Percentiles rank a stretch among this genome's conserved stretches.
These are phyloP conservation scores for Fusarium bulbicola DNA, from an alignment of 2,329 filamentous ascomycete genomes.

Conservation along the genomic window DNA sequence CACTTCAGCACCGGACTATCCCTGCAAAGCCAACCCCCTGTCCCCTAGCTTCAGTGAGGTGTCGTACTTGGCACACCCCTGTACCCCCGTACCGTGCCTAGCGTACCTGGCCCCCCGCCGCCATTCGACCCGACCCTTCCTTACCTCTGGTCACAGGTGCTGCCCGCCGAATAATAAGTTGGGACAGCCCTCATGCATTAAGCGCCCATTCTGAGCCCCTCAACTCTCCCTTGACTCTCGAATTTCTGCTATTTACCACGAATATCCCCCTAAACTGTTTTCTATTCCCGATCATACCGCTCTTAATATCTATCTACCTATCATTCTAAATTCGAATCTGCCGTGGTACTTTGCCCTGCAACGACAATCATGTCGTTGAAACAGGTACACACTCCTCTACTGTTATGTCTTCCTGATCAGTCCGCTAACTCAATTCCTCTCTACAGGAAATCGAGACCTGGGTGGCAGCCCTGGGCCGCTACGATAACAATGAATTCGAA, in stretches of 20 bases:
- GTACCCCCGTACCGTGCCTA: slow-evolving; percentile 38
- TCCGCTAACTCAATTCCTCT: slow-evolving; percentile 23
- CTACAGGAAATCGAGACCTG: slow-evolving; percentile 96
- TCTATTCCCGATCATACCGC: slow-evolving; percentile 2
- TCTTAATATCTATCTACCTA: slow-evolving; percentile 8
- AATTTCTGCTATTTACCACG: slow-evolving; percentile 31
- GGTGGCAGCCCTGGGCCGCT: slow-evolving; percentile 89
- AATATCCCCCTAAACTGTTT: slow-evolving; percentile 11
- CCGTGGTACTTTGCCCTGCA: slow-evolving; percentile 36
- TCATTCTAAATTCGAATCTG: slow-evolving; percentile 4
- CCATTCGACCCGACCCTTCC: slow-evolving; percentile 24
- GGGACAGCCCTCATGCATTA: slow-evolving; percentile 39
- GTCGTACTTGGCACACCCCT: slow-evolving; percentile 16
- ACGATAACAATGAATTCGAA: slow-evolving; percentile 98
- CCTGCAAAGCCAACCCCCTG: slow-evolving; percentile 7
- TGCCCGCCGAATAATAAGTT: slow-evolving; percentile 43
- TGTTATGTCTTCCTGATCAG: slow-evolving; percentile 7
- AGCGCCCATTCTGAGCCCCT: slow-evolving; percentile 35
- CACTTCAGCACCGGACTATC: slow-evolving; percentile 24
- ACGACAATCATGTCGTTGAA: slow-evolving; percentile 65
- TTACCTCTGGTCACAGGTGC: slow-evolving; percentile 31
- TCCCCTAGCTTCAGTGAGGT: not conserved
- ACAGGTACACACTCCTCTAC: slow-evolving; percentile 57
- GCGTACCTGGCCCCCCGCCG: slow-evolving; percentile 32
- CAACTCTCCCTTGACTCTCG: slow-evolving; percentile 33